A percentile compares a stretch with the other conserved stretches of the same genome.
Evolutionary conservation across 176 grass and related monocot species (phyloP).

Genomic region (Eragrostis nindensis): DNA sequence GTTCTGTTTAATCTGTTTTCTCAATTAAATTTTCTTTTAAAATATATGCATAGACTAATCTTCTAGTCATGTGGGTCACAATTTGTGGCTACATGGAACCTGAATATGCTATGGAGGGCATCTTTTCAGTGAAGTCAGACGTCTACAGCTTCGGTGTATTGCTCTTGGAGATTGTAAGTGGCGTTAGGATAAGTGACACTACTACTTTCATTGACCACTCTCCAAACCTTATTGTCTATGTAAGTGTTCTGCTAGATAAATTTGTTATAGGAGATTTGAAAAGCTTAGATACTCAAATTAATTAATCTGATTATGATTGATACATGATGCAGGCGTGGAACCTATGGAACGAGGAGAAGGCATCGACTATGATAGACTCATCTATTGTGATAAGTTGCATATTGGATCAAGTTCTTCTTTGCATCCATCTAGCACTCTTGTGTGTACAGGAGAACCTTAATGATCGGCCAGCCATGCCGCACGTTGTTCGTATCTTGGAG

Average conservation of each 20-base stretch:
- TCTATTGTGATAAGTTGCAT: constrained; percentile 26
- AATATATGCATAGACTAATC: not conserved
- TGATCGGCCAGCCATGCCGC: constrained; percentile 40
- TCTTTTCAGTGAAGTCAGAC: constrained; percentile 62
- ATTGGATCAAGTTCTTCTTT: constrained; percentile 27
- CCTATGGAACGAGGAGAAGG: constrained; percentile 51
- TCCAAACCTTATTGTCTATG: constrained; percentile 51
- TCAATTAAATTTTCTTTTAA: not conserved
- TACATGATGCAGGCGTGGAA: constrained; percentile 44
- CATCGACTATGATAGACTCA: constrained; percentile 22
- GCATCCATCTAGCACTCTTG: constrained; percentile 46
- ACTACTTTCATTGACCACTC: not conserved
- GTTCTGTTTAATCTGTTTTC: not conserved
- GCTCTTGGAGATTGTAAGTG: constrained; percentile 47
- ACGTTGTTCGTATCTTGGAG: constrained; percentile 36
- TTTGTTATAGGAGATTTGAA: not conserved
- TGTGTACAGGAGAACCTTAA: constrained; percentile 55
- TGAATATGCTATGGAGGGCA: constrained; percentile 66
- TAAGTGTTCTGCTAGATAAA: constrained; percentile 4
- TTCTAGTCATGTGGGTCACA: not conserved
- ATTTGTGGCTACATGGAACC: constrained; percentile 62
- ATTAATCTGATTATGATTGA: not conserved
- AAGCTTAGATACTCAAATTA: too few species aligned
- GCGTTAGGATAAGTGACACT: constrained; percentile 44
- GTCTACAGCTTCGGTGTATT: constrained; percentile 63